Base-by-base conservation (phyloP, 2,329 filamentous ascomycete genomes). In the Diaporthe australafricana region DNA sequence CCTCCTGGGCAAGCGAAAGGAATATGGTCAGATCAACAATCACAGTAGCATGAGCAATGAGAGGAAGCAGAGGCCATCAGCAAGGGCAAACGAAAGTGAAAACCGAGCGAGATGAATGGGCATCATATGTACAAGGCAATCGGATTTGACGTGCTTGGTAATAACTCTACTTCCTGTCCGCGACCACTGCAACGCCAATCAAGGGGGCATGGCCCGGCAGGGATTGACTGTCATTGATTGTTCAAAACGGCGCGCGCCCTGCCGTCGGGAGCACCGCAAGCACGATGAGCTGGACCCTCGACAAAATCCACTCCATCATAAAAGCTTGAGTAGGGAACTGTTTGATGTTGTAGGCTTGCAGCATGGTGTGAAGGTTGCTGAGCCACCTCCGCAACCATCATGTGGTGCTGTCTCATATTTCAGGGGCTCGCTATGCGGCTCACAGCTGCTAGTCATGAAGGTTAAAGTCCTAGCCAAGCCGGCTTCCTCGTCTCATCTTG, bases 401-500 rank as follows among this genome's bases (percentile, higher is more conserved):
- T 5, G 60, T 25, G 60, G 27, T 48, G 42, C 56, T 48, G 60
- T 63, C 60, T 63, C 60, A 63, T 48, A 48, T 63, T 27, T 63
- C 60, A 48, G 60, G 60, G 60, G 60, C 42, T 47, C 16, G 27
- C 42, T 25, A 48, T 48, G 60, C 60, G 60, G 60, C 60, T 48
- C 60, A n/a, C 27, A 6, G 45, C 20, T 16, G 30, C 60, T 63
- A 63, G 42, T 63, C 42, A 63, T 22, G n/a, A 14, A 27, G 16
- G 30, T 42, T 63, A 63, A 17, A 35, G n/a, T 63, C 60, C 17
- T 48, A 27, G 60, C 60, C 60, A 63, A 63, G 60, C 42, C 60
- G 60, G 42, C 42, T 48, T n/a, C 35, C 38, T 63, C 60, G 60
- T 63, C 60, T 63, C 60, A 63, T 63, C 40, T 63, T 35, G 42